Percentiles rank a stretch among this genome's conserved stretches.
phyloP scores from a whole-genome alignment of 192 early-diverging fungal species.

The Spinellus fusiger region DNA sequence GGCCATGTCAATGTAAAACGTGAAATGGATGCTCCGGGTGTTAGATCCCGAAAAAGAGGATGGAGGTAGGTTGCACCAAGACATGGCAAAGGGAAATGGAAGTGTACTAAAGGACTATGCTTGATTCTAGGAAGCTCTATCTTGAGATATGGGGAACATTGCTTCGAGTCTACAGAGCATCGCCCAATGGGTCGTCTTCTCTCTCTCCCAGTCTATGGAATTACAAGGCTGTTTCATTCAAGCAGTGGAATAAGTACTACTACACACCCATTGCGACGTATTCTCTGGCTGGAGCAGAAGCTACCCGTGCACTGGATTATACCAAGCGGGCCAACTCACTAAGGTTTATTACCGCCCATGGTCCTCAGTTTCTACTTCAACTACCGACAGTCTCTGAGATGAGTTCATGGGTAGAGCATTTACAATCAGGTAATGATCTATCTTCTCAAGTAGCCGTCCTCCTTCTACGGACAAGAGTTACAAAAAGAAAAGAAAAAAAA shows the following conservation, averaged over 20 bases:
- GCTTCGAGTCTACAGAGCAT: conserved; percentile 12
- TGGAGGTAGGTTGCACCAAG: conserved; percentile 31
- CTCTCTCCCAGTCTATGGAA: background rate
- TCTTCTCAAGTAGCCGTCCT: no score
- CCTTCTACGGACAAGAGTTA: no score
- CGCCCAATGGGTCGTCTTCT: background rate
- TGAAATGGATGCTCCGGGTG: conserved; percentile 32
- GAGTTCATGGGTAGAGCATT: conserved; percentile 43
- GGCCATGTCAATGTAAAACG: conserved; percentile 44
- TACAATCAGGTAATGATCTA: conserved; percentile 42
- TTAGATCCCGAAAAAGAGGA: conserved; percentile 28
- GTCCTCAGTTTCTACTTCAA: conserved; percentile 34
- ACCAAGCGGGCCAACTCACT: conserved; percentile 39
- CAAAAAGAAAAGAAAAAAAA: no score
- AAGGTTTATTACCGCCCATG: conserved; percentile 29
- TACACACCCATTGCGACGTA: conserved; percentile 9
- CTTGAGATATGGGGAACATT: conserved; percentile 43
- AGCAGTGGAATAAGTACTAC: conserved; percentile 9
- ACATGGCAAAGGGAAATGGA: conserved; percentile 2
- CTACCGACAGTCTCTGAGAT: conserved; percentile 37
- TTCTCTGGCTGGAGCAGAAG: conserved; percentile 21
- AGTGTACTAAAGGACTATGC: background rate
- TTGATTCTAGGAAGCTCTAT: conserved; percentile 32
- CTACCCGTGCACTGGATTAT: conserved; percentile 36
- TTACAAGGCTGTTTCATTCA: background rate